These are phyloP conservation scores for Cryptosporidium muris DNA, from an alignment of 169 alveolate genomes.

Conservation along the genomic window DNA sequence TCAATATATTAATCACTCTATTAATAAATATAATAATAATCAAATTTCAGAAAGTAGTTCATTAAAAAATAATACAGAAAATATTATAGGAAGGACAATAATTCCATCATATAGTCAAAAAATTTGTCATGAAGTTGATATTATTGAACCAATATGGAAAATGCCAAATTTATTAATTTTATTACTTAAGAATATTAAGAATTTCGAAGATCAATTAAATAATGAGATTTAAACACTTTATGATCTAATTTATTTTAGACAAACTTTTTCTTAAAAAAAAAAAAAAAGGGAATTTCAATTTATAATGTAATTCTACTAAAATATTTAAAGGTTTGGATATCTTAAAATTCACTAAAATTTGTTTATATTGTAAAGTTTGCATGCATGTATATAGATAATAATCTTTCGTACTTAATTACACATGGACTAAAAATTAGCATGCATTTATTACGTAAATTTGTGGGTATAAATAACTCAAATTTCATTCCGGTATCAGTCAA, in stretches of 20 bases:
- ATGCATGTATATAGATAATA: slow-evolving; percentile 54
- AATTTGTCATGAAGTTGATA: slow-evolving; percentile 59
- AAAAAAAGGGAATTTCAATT: background rate
- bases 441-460: no score
- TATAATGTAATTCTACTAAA: no score
- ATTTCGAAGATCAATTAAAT: background rate
- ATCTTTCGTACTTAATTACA: slow-evolving; percentile 7
- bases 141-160: slow-evolving; percentile 54
- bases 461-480: background rate
- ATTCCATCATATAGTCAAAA: slow-evolving; percentile 55
- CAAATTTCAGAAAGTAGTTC: no score
- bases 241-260: background rate
- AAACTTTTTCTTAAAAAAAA: background rate
- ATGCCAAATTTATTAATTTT: slow-evolving; percentile 30
- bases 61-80: background rate
- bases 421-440: background rate
- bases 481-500: background rate
- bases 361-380: slow-evolving; percentile 9
- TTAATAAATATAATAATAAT: no score
- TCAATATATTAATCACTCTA: no score
- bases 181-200: slow-evolving; percentile 10
- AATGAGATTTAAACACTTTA: background rate
- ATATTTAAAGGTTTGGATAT: slow-evolving; percentile 16
- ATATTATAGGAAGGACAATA: slow-evolving; percentile 42
- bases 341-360: slow-evolving; percentile 1